These are phyloP conservation scores for Aegilops umbellulata DNA, from an alignment of 176 grass and related monocot genomes.

Conservation along the genomic window DNA sequence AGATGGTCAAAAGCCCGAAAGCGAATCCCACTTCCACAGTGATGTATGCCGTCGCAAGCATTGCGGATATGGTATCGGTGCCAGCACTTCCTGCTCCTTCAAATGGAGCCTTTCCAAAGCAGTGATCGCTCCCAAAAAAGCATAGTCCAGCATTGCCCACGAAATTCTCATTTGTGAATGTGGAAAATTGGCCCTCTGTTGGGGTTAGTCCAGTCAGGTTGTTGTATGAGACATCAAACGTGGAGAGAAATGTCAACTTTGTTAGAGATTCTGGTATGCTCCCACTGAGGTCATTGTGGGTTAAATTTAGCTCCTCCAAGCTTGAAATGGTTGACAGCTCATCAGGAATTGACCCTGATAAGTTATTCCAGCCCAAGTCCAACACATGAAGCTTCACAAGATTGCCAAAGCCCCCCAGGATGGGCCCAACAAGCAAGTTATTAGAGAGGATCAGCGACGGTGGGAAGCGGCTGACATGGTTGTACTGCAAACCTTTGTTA, in stretches of 20 bases:
- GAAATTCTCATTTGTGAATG: slow-evolving; percentile 46
- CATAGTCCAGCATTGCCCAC: slow-evolving; percentile 32
- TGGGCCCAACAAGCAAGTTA: slow-evolving; percentile 55
- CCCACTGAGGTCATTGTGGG: slow-evolving; percentile 56
- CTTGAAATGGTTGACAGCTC: slow-evolving; percentile 69
- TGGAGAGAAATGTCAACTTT: slow-evolving; percentile 72
- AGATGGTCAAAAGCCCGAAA: background rate
- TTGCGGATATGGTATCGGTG: background rate
- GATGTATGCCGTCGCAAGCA: background rate
- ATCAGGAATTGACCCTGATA: slow-evolving; percentile 70
- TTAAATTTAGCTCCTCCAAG: slow-evolving; percentile 59
- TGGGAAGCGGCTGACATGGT: slow-evolving; percentile 76
- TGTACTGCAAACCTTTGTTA: slow-evolving; percentile 65
- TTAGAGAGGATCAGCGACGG: slow-evolving; percentile 62
- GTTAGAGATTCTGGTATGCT: slow-evolving; percentile 66
- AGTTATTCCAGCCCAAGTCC: slow-evolving; percentile 54
- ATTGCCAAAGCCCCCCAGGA: slow-evolving; percentile 46
- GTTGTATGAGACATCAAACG: slow-evolving; percentile 63
- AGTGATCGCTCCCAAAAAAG: background rate
- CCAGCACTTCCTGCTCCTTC: background rate
- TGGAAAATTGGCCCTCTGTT: slow-evolving; percentile 70
- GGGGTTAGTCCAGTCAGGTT: slow-evolving; percentile 59
- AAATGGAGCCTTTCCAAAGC: background rate
- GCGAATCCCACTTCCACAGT: background rate
- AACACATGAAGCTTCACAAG: slow-evolving; percentile 42